Evolutionary conservation across 208 protist genomes (phyloP).

Genomic region (Naegleria fowleri): DNA sequence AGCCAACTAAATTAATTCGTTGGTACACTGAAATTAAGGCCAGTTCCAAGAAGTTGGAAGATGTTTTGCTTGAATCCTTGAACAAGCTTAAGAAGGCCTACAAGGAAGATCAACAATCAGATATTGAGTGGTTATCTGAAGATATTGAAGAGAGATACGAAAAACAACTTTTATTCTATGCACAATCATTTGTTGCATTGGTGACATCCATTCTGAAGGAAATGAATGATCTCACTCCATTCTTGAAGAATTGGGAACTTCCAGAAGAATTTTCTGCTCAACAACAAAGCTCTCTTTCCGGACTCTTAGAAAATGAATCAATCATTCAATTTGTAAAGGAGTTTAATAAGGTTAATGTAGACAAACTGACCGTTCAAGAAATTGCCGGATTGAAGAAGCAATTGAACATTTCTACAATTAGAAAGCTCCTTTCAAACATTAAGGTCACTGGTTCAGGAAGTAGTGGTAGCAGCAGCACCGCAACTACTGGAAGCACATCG

Average conservation of each 20-base stretch:
- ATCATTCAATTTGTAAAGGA: background rate
- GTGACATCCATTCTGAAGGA: background rate
- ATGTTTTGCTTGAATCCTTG: background rate
- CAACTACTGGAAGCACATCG: too few species aligned
- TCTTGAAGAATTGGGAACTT: background rate
- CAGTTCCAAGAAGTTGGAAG: constrained; percentile 3
- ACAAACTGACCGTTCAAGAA: background rate
- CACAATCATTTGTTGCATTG: background rate
- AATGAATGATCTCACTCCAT: background rate
- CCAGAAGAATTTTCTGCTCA: background rate
- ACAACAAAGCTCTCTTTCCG: background rate
- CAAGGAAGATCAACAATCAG: background rate
- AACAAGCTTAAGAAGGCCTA: background rate
- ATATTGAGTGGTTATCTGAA: constrained; percentile 9
- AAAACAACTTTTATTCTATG: background rate
- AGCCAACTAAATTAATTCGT: background rate
- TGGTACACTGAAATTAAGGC: background rate
- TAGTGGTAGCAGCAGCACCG: background rate
- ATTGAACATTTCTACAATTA: background rate
- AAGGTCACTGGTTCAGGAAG: background rate
- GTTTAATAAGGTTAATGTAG: background rate
- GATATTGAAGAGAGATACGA: background rate
- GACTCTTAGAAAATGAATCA: background rate
- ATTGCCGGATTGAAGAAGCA: background rate
- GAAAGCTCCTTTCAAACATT: background rate